Evolutionary conservation across 352 stramenopile genomes (phyloP), one percentile per base, ranked within the genome.

Genomic region (Pythium phragmitis): DNA sequence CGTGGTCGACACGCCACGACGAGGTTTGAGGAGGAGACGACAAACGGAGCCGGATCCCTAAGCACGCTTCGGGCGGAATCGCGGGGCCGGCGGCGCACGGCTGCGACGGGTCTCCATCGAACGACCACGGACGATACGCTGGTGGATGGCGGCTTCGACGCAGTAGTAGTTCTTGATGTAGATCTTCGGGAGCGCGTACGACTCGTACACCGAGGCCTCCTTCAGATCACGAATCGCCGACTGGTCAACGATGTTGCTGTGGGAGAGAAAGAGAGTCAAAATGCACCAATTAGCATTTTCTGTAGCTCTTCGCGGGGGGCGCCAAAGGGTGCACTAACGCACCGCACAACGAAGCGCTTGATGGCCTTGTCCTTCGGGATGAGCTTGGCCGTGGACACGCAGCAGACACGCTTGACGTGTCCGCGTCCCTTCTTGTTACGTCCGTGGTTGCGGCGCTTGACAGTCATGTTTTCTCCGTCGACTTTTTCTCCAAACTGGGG

Each of bases 101-200:
- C 96, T 98, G 66, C 89, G 87, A 77, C 97, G 92, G 63, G 78
- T 90, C 70, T 96, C 88, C 26, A 89, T 80, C 72, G 94, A 98
- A 75, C 97, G 94, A 71, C 94, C 97, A 88, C 97, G 96, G 56
- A 99, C 97, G 76, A 99, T 99, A 84, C 97, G 96, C 84, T 99
- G 96, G 89, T 99, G 97, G 63, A 99, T 98, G 59, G 97, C 97
- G 52, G 96, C 97, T 76, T 99, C 97, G 33, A 99, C 96, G 80
- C 96, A 99, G 91, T 99, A 99, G 83, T 99, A 99, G 94, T 99
- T 98, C 96, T 99, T 99, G 76, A 99, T 98, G 92, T 99, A 99
- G 69, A 99, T 96, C 91, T 99, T 99, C 68, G 97, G 97, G 67
- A 99, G 84, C 65, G 96, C 90, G 86, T 99, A 99, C 79, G 98